These are phyloP conservation scores for Glonium stellatum DNA, from an alignment of 495 filamentous ascomycete species.

Conservation along the genomic window DNA sequence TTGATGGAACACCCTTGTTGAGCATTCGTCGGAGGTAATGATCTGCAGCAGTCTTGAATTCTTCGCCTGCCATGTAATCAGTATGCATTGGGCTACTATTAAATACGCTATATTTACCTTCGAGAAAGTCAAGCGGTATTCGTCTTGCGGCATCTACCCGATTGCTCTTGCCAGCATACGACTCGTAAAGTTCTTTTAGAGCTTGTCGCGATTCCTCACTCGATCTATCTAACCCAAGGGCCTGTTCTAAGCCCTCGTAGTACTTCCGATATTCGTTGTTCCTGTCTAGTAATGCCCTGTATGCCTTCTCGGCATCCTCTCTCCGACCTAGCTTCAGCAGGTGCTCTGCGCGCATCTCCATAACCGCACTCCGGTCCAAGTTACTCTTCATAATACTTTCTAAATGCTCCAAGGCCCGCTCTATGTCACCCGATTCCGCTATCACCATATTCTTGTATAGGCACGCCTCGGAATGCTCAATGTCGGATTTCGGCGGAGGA, in stretches of 20 bases:
- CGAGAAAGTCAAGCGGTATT: slow-evolving; percentile 82
- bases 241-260: slow-evolving; percentile 67
- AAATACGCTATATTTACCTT: slow-evolving; percentile 44
- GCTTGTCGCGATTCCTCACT: slow-evolving; percentile 49
- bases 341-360: slow-evolving; percentile 85
- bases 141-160: slow-evolving; percentile 78
- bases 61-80: slow-evolving; percentile 48
- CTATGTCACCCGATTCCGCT: slow-evolving; percentile 71
- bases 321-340: slow-evolving; percentile 68
- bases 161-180: slow-evolving; percentile 71
- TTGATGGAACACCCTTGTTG: slow-evolving; percentile 90
- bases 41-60: slow-evolving; percentile 73
- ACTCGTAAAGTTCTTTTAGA: slow-evolving; percentile 68
- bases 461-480: slow-evolving; percentile 90
- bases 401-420: slow-evolving; percentile 80
- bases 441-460: slow-evolving; percentile 96
- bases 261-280: slow-evolving; percentile 85
- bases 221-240: slow-evolving; percentile 54
- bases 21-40: slow-evolving; percentile 79
- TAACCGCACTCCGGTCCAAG: slow-evolving; percentile 77
- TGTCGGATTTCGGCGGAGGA: slow-evolving; percentile 65
- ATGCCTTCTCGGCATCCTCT: slow-evolving; percentile 76
- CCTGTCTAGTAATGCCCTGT: slow-evolving; percentile 69
- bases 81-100: background rate
- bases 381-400: slow-evolving; percentile 66